These are phyloP conservation scores for Bathelium albidoporum DNA, from an alignment of 495 filamentous ascomycete species.

Conservation along the genomic window DNA sequence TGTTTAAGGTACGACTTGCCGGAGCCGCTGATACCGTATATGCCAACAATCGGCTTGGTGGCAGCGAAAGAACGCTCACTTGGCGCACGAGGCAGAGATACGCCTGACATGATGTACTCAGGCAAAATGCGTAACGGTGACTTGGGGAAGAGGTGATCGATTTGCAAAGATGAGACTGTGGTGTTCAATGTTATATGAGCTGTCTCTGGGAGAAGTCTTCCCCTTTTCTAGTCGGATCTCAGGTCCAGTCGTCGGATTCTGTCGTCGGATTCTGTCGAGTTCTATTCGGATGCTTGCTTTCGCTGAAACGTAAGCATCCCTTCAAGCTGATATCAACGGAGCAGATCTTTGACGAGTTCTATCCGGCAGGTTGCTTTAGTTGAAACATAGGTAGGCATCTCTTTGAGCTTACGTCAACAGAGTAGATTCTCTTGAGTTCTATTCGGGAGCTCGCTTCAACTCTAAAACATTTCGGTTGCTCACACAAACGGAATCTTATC, in stretches of 20 bases:
- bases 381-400: neutral
- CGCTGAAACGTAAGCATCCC: neutral
- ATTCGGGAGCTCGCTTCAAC: neutral
- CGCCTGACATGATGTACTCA: neutral
- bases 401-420: neutral
- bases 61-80: neutral
- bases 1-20: constrained; percentile 47
- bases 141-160: neutral
- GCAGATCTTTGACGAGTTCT: neutral
- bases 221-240: neutral
- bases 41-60: constrained; percentile 41
- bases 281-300: neutral
- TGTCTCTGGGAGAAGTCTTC: neutral
- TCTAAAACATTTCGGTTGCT: neutral
- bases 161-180: neutral
- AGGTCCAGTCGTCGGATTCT: neutral
- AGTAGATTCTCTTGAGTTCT: neutral
- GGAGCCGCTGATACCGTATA: constrained; percentile 53
- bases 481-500: neutral
- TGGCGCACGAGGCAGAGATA: neutral
- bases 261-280: neutral
- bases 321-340: neutral
- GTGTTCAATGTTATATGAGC: neutral
- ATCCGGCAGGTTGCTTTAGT: neutral
- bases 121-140: neutral